Percentiles rank a stretch among this genome's conserved stretches.
Evolutionary conservation across 306 rosid species (phyloP).

Genomic region (Lathyrus oleraceus): DNA sequence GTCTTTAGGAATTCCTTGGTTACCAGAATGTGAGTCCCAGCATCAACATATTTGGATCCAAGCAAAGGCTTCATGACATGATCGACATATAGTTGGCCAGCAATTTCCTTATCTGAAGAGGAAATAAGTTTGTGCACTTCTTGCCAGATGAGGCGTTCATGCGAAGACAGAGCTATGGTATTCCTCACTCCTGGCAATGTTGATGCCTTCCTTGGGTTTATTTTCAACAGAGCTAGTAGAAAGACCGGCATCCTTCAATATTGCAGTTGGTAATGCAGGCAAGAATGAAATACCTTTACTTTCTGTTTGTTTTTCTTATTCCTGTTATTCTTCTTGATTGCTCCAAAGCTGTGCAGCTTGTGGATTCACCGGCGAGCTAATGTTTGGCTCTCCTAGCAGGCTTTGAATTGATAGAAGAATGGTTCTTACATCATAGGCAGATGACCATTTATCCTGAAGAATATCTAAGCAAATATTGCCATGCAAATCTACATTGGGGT

Average conservation of each 20-base stretch:
- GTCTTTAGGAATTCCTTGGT: slow-evolving; percentile 73
- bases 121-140: slow-evolving; percentile 52
- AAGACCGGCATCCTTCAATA: no score
- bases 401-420: slow-evolving; percentile 43
- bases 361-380: no score
- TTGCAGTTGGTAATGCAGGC: no score
- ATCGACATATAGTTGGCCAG: slow-evolving; percentile 57
- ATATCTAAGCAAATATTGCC: slow-evolving; percentile 97
- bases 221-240: no score
- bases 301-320: no score
- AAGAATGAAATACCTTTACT: no score
- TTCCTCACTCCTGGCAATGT: no score
- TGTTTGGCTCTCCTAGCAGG: slow-evolving; percentile 76
- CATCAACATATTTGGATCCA: slow-evolving; percentile 75
- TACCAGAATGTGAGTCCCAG: slow-evolving; percentile 62
- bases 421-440: slow-evolving; percentile 45
- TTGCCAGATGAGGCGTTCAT: slow-evolving; percentile 78
- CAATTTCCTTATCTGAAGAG: slow-evolving; percentile 58
- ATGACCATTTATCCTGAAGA: slow-evolving; percentile 69
- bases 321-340: no score
- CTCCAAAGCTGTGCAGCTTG: no score
- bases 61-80: slow-evolving; percentile 76
- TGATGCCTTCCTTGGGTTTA: no score
- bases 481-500: slow-evolving; percentile 81
- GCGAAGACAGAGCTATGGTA: no score